Percentiles rank a stretch among this genome's conserved stretches.
phyloP scores from a whole-genome alignment of 106 monocot species.

The Platanthera zijinensis region DNA sequence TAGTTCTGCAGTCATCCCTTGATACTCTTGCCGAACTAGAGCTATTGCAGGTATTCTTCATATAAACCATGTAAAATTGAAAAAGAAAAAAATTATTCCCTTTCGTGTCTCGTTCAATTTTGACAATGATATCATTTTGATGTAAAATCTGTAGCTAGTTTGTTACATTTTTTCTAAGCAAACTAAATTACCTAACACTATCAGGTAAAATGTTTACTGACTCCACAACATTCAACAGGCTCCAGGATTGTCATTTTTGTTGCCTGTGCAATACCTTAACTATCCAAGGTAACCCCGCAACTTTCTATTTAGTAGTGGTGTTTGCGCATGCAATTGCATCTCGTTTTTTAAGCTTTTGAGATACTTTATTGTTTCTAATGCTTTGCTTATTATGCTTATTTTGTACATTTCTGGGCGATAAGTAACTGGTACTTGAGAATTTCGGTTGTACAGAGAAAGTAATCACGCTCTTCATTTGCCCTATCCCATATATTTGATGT shows the following conservation, averaged over 20 bases:
- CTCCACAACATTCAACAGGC: slow-evolving; percentile 44
- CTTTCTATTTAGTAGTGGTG: background rate
- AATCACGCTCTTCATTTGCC: background rate
- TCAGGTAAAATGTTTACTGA: slow-evolving; percentile 4
- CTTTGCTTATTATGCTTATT: background rate
- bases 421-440: too few relatives aligned
- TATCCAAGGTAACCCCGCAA: slow-evolving; percentile 62
- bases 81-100: background rate
- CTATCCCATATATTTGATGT: background rate
- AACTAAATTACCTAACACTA: background rate
- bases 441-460: background rate
- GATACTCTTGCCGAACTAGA: slow-evolving; percentile 80
- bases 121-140: background rate
- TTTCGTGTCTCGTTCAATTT: background rate
- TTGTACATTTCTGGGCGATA: too few relatives aligned
- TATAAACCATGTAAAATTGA: background rate
- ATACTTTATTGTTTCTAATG: background rate
- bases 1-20: slow-evolving; percentile 66
- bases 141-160: background rate
- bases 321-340: background rate
- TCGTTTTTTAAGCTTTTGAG: background rate
- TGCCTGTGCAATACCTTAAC: slow-evolving; percentile 69
- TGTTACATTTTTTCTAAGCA: background rate
- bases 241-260: slow-evolving; percentile 90
- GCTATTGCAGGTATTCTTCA: slow-evolving; percentile 64